phyloP scores from a whole-genome alignment of 2,329 filamentous ascomycete genomes.

The Phymatotrichopsis omnivora region DNA sequence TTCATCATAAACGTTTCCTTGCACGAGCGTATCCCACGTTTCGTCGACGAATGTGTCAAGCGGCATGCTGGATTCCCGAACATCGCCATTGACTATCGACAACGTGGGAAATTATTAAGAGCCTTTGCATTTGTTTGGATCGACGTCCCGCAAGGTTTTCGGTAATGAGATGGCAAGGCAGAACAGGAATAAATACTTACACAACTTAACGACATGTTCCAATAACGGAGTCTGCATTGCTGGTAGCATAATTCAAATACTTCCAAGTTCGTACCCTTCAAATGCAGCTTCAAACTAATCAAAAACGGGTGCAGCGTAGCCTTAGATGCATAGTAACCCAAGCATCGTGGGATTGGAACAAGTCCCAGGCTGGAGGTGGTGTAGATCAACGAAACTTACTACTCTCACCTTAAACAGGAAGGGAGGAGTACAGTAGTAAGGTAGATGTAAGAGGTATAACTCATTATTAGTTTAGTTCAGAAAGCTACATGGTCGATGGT shows the following conservation, averaged over 20 bases:
- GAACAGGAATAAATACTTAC: no score
- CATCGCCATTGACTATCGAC: no score
- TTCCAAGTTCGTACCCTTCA: constrained; percentile 34
- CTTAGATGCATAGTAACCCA: constrained; percentile 46
- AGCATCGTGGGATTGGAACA: constrained; percentile 39
- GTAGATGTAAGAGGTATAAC: constrained; percentile 41
- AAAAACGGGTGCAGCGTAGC: constrained; percentile 43
- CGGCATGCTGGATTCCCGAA: constrained; percentile 45
- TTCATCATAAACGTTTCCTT: constrained; percentile 38
- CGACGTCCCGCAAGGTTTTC: no score
- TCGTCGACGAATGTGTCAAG: constrained; percentile 39
- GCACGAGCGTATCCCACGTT: constrained; percentile 38
- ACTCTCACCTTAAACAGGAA: constrained; percentile 35
- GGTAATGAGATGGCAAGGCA: no score
- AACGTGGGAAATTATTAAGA: no score
- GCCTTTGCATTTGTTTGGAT: no score
- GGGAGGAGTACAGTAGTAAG: constrained; percentile 41
- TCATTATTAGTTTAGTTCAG: constrained; percentile 39
- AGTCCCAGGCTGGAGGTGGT: constrained; percentile 41
- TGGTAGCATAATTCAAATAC: constrained; percentile 44
- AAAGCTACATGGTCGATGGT: constrained; percentile 38
- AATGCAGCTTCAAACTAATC: constrained; percentile 39
- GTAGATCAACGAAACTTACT: constrained; percentile 32
- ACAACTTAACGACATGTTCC: no score
- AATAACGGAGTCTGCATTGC: constrained; percentile 40